Conservation (phyloP, 2,329 filamentous ascomycete genomes). For the Colletotrichum siamense region DNA sequence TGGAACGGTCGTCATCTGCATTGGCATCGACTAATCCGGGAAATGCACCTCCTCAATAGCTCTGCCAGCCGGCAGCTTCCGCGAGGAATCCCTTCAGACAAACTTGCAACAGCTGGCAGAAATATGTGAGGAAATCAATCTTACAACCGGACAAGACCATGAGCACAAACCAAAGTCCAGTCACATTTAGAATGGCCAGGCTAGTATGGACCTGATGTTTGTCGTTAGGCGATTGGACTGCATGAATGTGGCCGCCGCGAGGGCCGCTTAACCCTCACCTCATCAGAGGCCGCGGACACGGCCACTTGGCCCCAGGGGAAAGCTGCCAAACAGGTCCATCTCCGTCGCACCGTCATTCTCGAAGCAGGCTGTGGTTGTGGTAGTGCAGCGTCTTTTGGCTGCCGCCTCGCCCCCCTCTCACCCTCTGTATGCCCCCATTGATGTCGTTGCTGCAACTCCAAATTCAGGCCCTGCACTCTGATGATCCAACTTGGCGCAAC, state of each 20-base stretch:
- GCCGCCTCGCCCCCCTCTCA: neutral
- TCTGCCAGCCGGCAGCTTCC: neutral
- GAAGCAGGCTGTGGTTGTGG: neutral
- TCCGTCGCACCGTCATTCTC: neutral
- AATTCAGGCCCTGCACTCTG: neutral
- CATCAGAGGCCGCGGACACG: neutral
- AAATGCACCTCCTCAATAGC: neutral
- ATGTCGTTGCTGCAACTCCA: neutral
- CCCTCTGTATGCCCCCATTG: neutral
- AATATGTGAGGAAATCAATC: neutral
- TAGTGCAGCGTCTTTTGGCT: neutral
- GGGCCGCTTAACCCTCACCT: neutral
- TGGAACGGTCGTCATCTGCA: neutral
- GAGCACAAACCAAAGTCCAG: neutral
- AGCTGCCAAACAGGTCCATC: neutral
- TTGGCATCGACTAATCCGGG: neutral
- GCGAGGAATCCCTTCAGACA: neutral
- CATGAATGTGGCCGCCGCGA: neutral
- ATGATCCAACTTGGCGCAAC: neutral
- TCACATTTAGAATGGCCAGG: neutral
- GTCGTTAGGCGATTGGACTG: neutral
- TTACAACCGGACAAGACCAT: neutral
- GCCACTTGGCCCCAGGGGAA: neutral
- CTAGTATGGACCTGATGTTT: neutral
- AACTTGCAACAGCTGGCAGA: neutral